A percentile compares a stretch with the other conserved stretches of the same genome.
phyloP scores from a whole-genome alignment of 805 yeast species.

The Myxozyma melibiosi region DNA sequence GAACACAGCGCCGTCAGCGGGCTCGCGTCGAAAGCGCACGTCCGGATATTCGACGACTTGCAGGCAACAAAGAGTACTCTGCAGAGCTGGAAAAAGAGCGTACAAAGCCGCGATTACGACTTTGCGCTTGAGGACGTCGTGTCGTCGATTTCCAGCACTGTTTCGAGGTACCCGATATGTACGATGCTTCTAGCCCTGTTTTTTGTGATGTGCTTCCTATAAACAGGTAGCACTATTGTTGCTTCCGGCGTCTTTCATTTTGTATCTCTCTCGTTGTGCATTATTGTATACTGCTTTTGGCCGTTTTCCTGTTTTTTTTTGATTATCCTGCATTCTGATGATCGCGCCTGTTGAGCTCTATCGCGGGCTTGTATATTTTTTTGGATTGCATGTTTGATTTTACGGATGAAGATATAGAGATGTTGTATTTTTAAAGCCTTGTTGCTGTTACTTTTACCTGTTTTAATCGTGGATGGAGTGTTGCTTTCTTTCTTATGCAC shows the following conservation, averaged over 20 bases:
- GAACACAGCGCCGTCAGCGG: not conserved
- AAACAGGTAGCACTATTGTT: not conserved
- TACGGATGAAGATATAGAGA: too few species aligned
- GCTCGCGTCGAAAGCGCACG: not conserved
- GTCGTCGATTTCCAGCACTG: not conserved
- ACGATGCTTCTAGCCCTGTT: conserved; percentile 16
- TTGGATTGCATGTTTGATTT: too few species aligned
- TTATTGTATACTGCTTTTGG: too few species aligned
- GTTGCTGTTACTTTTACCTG: not conserved
- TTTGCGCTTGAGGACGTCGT: not conserved
- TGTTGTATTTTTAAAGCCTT: too few species aligned
- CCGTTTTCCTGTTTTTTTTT: too few species aligned
- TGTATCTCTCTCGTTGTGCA: not conserved
- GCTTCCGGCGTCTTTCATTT: not conserved
- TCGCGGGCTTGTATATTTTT: too few species aligned
- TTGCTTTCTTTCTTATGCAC: too few species aligned
- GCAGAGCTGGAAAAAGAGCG: not conserved
- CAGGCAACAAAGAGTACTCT: not conserved
- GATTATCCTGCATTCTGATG: too few species aligned
- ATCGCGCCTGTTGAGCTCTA: too few species aligned
- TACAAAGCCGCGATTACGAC: not conserved
- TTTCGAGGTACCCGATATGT: conserved; percentile 5
- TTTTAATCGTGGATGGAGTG: too few species aligned
- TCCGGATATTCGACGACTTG: not conserved
- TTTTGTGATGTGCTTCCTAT: conserved; percentile 23